Evolutionary conservation across 2,329 filamentous ascomycete species (phyloP), one percentile per base, ranked within the genome.

Genomic region (Sporothrix humicola): DNA sequence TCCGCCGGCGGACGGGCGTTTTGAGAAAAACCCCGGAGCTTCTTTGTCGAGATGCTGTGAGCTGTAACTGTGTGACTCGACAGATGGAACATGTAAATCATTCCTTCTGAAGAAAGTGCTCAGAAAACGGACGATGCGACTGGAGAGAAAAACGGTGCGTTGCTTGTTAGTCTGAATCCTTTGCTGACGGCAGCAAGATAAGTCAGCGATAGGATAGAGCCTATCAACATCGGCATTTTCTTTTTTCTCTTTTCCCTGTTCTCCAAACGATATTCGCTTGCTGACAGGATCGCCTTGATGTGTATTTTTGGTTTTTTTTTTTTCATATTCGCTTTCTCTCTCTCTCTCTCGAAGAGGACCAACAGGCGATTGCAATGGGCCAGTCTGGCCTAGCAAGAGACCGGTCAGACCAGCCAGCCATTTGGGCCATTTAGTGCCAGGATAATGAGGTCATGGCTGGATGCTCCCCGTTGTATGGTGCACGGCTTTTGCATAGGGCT

Each of bases 1-100:
- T 56, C 50, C 66, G 66, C 50, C 66, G 50, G 31, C 66, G 66
- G 48, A 69, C 66, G 66, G 66, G 50, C 31, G n/a, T 69, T 50
- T 66, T 23, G 31, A 26, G 42, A 10, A 48, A 66, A 26, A 46
- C 12, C 6, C 61, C 61, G 31, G 50, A 9, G 17, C n/a, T 13
- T 23, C 20, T n/a, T n/a, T 52, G 65, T 68, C 31, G 31, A 52
- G 65, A 68, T 17, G 23, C 42, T 31, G 65, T 52, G n/a, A 69
- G 46, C 31, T 9, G 26, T n/a, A 44, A 48, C 63, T n/a, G 42
- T 7, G 20, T 63, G 20, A 50, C 42, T 66, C 10, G 23, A 66
- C 31, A 37, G 31, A 1, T 37, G 31, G 31, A 7, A 7, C 3
- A 66, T 17, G 42, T 2, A 42, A 50, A 26, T 66, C 17, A 50